Percentiles rank a stretch among this genome's conserved stretches.
phyloP scores from a whole-genome alignment of 2,329 filamentous ascomycete genomes.

The Ascocoryne sarcoides region DNA sequence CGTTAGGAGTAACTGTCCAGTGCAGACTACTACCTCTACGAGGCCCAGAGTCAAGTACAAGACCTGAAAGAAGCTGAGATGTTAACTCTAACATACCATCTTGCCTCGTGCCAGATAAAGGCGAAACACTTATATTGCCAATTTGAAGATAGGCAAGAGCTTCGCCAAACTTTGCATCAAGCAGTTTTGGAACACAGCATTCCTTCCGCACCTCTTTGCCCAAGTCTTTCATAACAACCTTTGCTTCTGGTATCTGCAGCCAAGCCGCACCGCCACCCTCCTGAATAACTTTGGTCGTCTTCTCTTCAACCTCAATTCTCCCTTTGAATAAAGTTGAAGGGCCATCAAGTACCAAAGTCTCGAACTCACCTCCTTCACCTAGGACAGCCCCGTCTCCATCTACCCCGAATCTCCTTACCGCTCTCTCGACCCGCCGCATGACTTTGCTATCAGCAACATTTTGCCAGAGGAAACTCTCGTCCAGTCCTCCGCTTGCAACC shows the following conservation, averaged over 20 bases:
- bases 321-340: slow-evolving; percentile 64
- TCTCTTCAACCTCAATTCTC: slow-evolving; percentile 53
- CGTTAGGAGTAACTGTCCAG: slow-evolving; percentile 14
- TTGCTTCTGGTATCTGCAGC: slow-evolving; percentile 48
- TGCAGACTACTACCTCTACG: slow-evolving; percentile 5
- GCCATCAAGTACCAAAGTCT: slow-evolving; percentile 81
- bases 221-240: slow-evolving; percentile 37
- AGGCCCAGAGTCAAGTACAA: not conserved
- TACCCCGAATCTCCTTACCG: slow-evolving; percentile 59
- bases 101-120: not conserved
- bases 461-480: slow-evolving; percentile 71
- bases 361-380: slow-evolving; percentile 93
- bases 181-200: slow-evolving; percentile 51
- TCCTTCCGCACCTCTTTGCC: slow-evolving; percentile 29
- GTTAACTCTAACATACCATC: not conserved
- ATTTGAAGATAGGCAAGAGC: slow-evolving; percentile 11
- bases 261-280: slow-evolving; percentile 75
- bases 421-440: slow-evolving; percentile 38
- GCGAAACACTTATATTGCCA: not conserved
- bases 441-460: slow-evolving; percentile 56
- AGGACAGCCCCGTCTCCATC: slow-evolving; percentile 61
- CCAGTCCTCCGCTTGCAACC: slow-evolving; percentile 82
- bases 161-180: slow-evolving; percentile 53
- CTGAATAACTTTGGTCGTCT: slow-evolving; percentile 42
- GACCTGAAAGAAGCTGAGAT: not conserved